Percentiles rank a stretch among this genome's conserved stretches.
These are phyloP conservation scores for Zygosaccharomyces sapae DNA, from an alignment of 1,139 yeast species.

Conservation along the genomic window DNA sequence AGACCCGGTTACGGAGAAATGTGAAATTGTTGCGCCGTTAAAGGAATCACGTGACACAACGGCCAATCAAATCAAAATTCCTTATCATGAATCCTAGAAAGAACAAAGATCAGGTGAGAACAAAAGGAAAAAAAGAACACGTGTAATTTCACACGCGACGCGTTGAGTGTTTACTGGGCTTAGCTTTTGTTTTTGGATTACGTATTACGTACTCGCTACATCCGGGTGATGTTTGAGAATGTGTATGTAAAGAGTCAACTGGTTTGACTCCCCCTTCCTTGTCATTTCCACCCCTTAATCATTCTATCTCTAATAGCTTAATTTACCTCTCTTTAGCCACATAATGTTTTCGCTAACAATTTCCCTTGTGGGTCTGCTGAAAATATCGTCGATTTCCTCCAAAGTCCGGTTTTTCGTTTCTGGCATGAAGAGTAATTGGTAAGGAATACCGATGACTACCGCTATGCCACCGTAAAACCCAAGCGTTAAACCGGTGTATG, in stretches of 20 bases:
- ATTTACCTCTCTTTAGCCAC: conserved; percentile 10
- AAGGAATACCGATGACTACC: conserved; percentile 48
- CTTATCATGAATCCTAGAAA: neutral
- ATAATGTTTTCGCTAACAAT: conserved; percentile 12
- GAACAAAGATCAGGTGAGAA: too few species aligned
- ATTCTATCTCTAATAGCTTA: conserved; percentile 7
- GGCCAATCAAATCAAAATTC: neutral
- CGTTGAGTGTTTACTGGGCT: neutral
- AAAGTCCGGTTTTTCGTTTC: conserved; percentile 56
- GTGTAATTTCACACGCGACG: neutral
- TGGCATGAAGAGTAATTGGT: conserved; percentile 52
- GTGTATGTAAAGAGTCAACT: too few species aligned
- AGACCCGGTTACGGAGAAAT: conserved; percentile 4
- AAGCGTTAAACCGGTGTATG: conserved; percentile 55
- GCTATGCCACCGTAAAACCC: conserved; percentile 66
- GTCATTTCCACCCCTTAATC: too few species aligned
- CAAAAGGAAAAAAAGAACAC: too few species aligned
- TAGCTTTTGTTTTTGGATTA: neutral
- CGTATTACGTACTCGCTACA: neutral
- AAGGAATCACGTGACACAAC: neutral
- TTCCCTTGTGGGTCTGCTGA: conserved; percentile 27
- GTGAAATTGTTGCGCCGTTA: neutral
- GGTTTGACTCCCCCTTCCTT: neutral
- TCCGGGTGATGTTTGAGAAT: too few species aligned
- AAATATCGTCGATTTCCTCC: conserved; percentile 56